Percentiles rank a stretch among this genome's conserved stretches.
phyloP scores from a whole-genome alignment of 768 basidiomycete species.

The Boletus huronensis region DNA sequence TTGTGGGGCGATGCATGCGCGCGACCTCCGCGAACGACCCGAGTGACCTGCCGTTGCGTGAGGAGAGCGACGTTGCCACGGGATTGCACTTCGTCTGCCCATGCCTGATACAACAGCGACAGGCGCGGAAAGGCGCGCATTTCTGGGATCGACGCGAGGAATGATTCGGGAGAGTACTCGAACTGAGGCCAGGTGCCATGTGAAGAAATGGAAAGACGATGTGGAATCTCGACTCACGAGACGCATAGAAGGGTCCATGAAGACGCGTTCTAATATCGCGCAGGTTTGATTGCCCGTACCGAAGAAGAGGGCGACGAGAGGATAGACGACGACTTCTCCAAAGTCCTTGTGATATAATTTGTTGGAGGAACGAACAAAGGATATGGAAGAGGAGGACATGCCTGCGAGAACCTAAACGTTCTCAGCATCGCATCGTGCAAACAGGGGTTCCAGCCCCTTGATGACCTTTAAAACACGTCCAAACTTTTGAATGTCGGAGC shows the following conservation, averaged over 20 bases:
- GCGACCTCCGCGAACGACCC: neutral
- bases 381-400: neutral
- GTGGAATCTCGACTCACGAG: neutral
- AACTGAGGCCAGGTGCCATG: neutral
- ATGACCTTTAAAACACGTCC: neutral
- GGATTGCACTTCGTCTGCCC: slow-evolving; percentile 2
- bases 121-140: slow-evolving; percentile 5
- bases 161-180: slow-evolving; percentile 7
- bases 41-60: neutral
- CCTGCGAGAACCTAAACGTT: neutral
- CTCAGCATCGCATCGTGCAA: neutral
- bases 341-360: neutral
- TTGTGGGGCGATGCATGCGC: neutral
- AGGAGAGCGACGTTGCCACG: neutral
- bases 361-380: neutral
- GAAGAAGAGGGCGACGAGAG: slow-evolving; percentile 5
- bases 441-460: slow-evolving; percentile 3
- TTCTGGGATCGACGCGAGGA: slow-evolving; percentile 10
- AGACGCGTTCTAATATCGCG: neutral
- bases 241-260: neutral
- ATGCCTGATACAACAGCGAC: slow-evolving; percentile 1
- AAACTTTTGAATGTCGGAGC: slow-evolving; percentile 7
- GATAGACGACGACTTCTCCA: slow-evolving; percentile 1
- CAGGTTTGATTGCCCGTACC: slow-evolving; percentile 3
- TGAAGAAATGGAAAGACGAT: neutral